Evolutionary conservation across 257 asterid genomes (phyloP).

Genomic region (Salvia splendens): DNA sequence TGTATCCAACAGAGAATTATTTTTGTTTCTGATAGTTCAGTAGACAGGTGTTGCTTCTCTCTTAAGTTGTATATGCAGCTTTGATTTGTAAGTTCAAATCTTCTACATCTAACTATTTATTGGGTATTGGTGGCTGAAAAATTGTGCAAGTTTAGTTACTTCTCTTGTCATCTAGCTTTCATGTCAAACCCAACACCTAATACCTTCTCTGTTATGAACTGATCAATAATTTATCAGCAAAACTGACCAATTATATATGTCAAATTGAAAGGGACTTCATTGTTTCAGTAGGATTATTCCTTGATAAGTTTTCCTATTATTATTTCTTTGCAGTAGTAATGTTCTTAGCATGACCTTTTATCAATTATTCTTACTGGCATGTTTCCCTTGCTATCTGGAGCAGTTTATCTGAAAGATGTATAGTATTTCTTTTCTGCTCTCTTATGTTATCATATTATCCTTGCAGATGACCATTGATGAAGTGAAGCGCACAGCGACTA

Average conservation of each 20-base stretch:
- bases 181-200: conserved; percentile 11
- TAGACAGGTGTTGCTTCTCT: conserved; percentile 9
- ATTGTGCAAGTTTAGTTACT: conserved; percentile 6
- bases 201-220: conserved; percentile 5
- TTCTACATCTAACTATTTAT: conserved; percentile 4
- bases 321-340: background rate
- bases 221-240: background rate
- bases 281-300: background rate
- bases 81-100: conserved; percentile 13
- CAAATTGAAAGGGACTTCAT: conserved; percentile 17
- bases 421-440: conserved; percentile 14
- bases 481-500: conserved; percentile 91
- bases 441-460: conserved; percentile 28
- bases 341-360: background rate
- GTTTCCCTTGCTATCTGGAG: conserved; percentile 17
- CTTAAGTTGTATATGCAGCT: conserved; percentile 4
- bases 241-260: background rate
- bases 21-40: background rate
- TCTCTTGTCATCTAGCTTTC: background rate
- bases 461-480: conserved; percentile 88
- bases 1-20: background rate
- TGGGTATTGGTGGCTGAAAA: conserved; percentile 3
- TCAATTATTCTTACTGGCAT: background rate
- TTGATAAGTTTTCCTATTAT: background rate
- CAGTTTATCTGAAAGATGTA: conserved; percentile 10